phyloP scores from a whole-genome alignment of 371 early-diverging fungal species.

The Mucor lusitanicus region DNA sequence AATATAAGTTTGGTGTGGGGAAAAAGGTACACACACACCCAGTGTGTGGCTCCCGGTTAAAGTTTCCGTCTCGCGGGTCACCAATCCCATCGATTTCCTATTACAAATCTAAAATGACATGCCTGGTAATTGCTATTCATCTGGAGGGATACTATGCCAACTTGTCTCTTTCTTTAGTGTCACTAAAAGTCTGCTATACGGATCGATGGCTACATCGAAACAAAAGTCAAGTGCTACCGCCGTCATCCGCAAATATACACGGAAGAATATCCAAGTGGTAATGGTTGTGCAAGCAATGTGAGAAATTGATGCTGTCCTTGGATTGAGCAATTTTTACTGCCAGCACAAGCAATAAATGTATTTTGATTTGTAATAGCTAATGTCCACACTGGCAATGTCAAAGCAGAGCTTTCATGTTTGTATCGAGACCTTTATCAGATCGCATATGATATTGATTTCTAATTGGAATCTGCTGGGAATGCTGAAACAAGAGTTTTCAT shows the following conservation, averaged over 20 bases:
- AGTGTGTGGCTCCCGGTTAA: background rate
- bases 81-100: background rate
- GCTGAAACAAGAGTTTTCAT: too few species aligned
- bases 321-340: background rate
- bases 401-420: background rate
- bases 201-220: too few species aligned
- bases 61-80: background rate
- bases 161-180: background rate
- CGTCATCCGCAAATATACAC: too few species aligned
- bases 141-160: background rate
- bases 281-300: background rate
- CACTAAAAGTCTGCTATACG: too few species aligned
- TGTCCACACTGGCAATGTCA: background rate
- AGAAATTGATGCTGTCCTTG: background rate
- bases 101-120: slow-evolving; percentile 3
- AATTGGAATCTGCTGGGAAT: too few species aligned
- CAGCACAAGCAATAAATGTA: background rate
- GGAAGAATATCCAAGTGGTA: background rate
- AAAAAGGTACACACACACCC: background rate
- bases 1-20: background rate
- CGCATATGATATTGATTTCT: too few species aligned
- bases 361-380: background rate
- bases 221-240: too few species aligned
- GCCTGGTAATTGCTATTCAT: too few species aligned
- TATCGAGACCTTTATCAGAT: background rate